Conservation (phyloP, 2,329 filamentous ascomycete species). For the Zarea fungicola region DNA sequence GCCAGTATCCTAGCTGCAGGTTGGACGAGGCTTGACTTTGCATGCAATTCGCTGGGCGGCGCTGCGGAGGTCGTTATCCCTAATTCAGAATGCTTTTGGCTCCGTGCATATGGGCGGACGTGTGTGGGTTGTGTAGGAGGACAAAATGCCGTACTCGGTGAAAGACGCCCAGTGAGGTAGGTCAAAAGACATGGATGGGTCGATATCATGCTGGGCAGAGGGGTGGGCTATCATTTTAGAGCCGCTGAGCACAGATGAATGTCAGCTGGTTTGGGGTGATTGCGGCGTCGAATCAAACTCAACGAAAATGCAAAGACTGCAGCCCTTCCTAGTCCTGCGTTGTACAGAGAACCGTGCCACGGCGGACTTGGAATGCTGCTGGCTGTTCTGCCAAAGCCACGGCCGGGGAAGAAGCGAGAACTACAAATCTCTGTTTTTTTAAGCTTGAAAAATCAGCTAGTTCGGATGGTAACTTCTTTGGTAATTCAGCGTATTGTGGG, state of each 20-base stretch:
- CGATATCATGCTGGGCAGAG: not conserved
- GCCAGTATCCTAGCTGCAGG: too few relatives aligned
- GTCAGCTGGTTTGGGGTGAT: conserved; percentile 2
- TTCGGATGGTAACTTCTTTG: too few relatives aligned
- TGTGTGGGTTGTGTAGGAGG: too few relatives aligned
- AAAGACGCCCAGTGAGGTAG: conserved; percentile 3
- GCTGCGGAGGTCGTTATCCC: too few relatives aligned
- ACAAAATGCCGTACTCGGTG: conserved; percentile 3
- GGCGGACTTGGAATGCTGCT: not conserved
- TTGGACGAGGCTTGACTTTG: too few relatives aligned
- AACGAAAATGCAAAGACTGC: conserved; percentile 3
- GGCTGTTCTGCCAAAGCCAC: not conserved
- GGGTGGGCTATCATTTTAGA: conserved; percentile 4
- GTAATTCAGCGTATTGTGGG: too few relatives aligned
- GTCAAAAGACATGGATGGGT: not conserved
- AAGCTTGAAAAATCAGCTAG: too few relatives aligned
- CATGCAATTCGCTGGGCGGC: too few relatives aligned
- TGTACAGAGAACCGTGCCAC: not conserved
- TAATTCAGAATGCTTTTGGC: too few relatives aligned
- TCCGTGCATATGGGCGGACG: too few relatives aligned
- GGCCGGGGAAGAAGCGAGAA: too few relatives aligned
- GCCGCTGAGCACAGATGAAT: not conserved
- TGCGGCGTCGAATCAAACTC: conserved; percentile 6
- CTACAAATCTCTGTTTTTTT: too few relatives aligned
- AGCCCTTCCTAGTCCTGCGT: not conserved